Conservation (phyloP, 345 rosid genomes). For the Salix brachista region DNA sequence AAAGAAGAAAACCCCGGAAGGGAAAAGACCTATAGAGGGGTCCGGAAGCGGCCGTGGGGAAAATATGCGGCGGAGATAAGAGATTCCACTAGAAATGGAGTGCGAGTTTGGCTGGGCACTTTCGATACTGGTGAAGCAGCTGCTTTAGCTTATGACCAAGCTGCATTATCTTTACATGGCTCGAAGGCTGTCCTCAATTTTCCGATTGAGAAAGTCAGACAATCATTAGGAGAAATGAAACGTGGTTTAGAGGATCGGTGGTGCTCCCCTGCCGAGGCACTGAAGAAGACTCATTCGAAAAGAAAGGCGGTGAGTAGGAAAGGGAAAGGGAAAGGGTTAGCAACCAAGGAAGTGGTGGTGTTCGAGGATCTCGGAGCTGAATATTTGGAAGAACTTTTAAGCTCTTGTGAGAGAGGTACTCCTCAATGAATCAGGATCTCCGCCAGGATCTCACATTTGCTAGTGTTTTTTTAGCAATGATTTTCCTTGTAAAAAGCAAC, state of each 20-base stretch:
- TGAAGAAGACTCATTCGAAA: background rate
- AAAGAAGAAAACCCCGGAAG: background rate
- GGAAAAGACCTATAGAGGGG: constrained; percentile 54
- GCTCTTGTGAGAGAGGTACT: constrained; percentile 17
- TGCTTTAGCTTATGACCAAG: constrained; percentile 75
- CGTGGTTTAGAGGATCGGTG: background rate
- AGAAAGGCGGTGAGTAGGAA: background rate
- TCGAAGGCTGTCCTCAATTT: constrained; percentile 57
- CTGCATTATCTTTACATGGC: constrained; percentile 59
- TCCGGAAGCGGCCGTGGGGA: constrained; percentile 74
- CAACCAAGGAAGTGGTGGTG: constrained; percentile 37
- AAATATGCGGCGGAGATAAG: constrained; percentile 75
- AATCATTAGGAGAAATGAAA: background rate
- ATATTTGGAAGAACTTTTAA: constrained; percentile 62
- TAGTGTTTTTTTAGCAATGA: too few relatives aligned
- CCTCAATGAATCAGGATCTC: background rate
- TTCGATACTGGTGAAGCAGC: constrained; percentile 70
- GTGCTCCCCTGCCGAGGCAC: background rate
- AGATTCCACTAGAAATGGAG: constrained; percentile 57
- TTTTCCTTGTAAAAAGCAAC: too few relatives aligned
- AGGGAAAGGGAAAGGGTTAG: background rate
- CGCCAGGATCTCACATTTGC: background rate
- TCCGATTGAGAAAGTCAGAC: constrained; percentile 38
- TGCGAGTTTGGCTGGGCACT: constrained; percentile 75
- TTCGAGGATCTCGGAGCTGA: constrained; percentile 71